phyloP scores from a whole-genome alignment of 2,329 filamentous ascomycete species.

The Lecanosticta acicola region DNA sequence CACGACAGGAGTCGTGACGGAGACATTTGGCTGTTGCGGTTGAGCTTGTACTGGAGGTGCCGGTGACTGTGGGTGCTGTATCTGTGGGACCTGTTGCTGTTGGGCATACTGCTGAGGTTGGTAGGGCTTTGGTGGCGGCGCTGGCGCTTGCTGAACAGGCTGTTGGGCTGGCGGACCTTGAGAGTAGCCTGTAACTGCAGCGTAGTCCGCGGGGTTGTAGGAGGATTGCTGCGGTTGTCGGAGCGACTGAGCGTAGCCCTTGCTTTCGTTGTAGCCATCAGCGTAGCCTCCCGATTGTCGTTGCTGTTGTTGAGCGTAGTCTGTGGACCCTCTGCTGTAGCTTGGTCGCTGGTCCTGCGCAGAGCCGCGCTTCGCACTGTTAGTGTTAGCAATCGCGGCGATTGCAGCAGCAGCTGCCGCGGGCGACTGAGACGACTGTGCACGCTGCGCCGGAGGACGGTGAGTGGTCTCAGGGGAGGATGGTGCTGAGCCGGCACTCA shows the following conservation, averaged over 20 bases:
- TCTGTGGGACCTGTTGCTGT: conserved; percentile 42
- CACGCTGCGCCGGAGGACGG: conserved; percentile 44
- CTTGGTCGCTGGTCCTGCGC: conserved; percentile 36
- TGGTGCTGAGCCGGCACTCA: conserved; percentile 36
- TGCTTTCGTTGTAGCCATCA: conserved; percentile 32
- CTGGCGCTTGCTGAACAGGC: conserved; percentile 47
- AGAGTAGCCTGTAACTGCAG: conserved; percentile 36
- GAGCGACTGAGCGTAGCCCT: conserved; percentile 30
- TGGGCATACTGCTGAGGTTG: conserved; percentile 42
- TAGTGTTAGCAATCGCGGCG: conserved; percentile 34
- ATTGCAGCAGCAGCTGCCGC: conserved; percentile 46
- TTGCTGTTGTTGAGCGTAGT: conserved; percentile 28
- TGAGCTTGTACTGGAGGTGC: conserved; percentile 35
- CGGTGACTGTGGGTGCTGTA: conserved; percentile 37
- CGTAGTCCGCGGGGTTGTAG: conserved; percentile 76
- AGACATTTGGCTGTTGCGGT: conserved; percentile 25
- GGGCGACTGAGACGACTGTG: conserved; percentile 46
- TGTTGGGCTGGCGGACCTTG: conserved; percentile 35
- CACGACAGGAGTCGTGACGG: conserved; percentile 25
- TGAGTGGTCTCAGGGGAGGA: conserved; percentile 43
- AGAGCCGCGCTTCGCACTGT: conserved; percentile 27
- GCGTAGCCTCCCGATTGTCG: conserved; percentile 25
- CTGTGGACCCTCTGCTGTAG: conserved; percentile 43
- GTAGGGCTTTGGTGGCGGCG: conserved; percentile 53
- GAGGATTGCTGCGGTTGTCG: conserved; percentile 39